Evolutionary conservation across 2,329 filamentous ascomycete species (phyloP), one percentile per base, ranked within the genome.

Genomic region (Microcyclospora tardicrescens): DNA sequence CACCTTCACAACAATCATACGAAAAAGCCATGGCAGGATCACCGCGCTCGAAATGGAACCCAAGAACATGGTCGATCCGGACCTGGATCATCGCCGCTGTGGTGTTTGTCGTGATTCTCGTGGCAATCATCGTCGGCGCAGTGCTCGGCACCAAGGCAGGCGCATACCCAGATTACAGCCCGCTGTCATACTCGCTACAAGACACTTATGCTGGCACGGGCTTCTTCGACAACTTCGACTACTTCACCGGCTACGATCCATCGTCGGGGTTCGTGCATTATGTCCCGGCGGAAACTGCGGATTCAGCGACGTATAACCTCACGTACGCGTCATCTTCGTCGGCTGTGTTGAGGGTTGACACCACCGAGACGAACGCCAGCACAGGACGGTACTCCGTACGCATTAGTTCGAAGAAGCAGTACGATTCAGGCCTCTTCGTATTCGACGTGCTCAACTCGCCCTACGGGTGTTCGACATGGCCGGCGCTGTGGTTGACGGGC

Each of bases 231-330:
- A 58, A 63, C 39, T 72, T 72, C 50, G 59, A 66, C 35, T 70
- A 71, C 53, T 68, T 63, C 46, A 63, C 60, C 5, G 60, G 59
- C 1, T 37, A 58, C 2, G 69, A 72, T 47, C 67, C 69, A 1
- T 68, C 66, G 3, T 58, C 65, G 35, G 69, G 69, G 15, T 69
- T 64, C 45, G 68, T 72, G n/a, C 62, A 64, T 44, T 72, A 69
- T 44, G 48, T 56, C 11, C 44, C 44, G n/a, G 43, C 49, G 13
- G 47, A 41, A 4, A 46, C 41, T 2, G 52, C 51, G 8, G 47
- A 33, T 3, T 48, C 46, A 2, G 24, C 37, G 13, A 43, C 49
- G 34, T 51, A 54, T 38, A 57, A 57, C 36, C 39, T 56, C 28
- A 56, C 54, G 6, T 56, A 55, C 33, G 53, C 54, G 8, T 46